These are phyloP conservation scores for Sphaerosporella brunnea DNA, from an alignment of 495 filamentous ascomycete genomes.

Conservation along the genomic window DNA sequence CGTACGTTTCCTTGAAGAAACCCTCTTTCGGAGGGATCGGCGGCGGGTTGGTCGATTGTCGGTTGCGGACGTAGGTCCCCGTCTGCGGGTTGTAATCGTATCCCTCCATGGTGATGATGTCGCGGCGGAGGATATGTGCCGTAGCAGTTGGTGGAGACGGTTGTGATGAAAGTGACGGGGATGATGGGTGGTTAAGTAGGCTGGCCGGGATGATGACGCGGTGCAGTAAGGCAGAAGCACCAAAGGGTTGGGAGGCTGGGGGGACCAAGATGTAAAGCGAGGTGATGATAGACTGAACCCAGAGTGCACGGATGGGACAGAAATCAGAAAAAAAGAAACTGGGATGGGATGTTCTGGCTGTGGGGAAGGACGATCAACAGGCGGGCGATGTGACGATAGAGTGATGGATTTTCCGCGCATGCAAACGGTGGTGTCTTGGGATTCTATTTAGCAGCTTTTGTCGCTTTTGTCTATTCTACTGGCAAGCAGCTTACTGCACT, in stretches of 20 bases:
- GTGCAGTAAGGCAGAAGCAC: neutral
- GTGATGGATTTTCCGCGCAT: too few species aligned
- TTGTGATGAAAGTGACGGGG: neutral
- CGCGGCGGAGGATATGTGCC: neutral
- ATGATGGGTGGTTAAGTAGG: neutral
- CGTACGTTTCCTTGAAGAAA: conserved; percentile 1
- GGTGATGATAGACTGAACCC: too few species aligned
- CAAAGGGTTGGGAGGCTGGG: neutral
- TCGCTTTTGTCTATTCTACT: too few species aligned
- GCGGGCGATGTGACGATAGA: too few species aligned
- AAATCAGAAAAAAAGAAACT: too few species aligned
- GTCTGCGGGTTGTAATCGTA: conserved; percentile 14
- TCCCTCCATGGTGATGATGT: conserved; percentile 1
- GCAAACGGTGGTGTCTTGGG: too few species aligned
- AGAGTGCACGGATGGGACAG: too few species aligned
- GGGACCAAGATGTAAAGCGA: neutral
- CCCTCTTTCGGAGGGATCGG: conserved; percentile 19
- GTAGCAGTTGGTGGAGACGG: neutral
- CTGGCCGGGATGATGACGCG: neutral
- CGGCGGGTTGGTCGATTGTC: conserved; percentile 7
- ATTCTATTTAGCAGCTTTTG: too few species aligned
- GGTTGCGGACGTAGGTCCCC: conserved; percentile 11
- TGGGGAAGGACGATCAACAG: too few species aligned
- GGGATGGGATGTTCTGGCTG: too few species aligned
- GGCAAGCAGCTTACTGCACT: too few species aligned